These are phyloP conservation scores for Amyloporia xantha DNA, from an alignment of 768 basidiomycete genomes.

Conservation along the genomic window DNA sequence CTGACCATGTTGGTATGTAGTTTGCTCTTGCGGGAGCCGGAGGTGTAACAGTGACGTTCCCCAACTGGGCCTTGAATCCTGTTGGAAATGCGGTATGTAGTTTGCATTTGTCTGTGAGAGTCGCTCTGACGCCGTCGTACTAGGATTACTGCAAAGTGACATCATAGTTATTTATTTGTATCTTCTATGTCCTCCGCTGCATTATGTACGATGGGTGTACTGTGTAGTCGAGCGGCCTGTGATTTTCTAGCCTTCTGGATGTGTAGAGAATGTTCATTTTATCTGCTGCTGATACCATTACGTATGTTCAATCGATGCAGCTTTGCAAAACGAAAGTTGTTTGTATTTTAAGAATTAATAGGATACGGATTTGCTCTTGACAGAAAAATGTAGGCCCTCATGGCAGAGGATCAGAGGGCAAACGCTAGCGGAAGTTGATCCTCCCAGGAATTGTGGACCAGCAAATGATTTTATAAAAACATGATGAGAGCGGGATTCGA, in stretches of 20 bases:
- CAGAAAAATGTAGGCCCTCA: not conserved
- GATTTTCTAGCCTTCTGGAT: not conserved
- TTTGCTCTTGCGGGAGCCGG: constrained; percentile 4
- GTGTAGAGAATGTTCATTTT: not conserved
- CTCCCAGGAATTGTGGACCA: not conserved
- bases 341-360: not conserved
- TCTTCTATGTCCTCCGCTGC: not conserved
- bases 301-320: no score
- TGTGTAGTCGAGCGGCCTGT: not conserved
- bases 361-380: not conserved
- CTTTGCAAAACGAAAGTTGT: no score
- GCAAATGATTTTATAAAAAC: not conserved
- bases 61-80: constrained; percentile 5
- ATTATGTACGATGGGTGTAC: not conserved
- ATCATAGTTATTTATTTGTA: not conserved
- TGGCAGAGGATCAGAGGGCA: not conserved
- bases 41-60: constrained; percentile 1
- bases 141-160: constrained; percentile 8
- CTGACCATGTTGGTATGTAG: not conserved
- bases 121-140: not conserved
- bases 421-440: not conserved
- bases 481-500: constrained; percentile 41
- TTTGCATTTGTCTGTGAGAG: not conserved
- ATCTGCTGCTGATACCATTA: no score
- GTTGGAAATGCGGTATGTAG: constrained; percentile 3